These are phyloP conservation scores for Sarcodon aspratus DNA, from an alignment of 768 basidiomycete genomes.

Conservation along the genomic window DNA sequence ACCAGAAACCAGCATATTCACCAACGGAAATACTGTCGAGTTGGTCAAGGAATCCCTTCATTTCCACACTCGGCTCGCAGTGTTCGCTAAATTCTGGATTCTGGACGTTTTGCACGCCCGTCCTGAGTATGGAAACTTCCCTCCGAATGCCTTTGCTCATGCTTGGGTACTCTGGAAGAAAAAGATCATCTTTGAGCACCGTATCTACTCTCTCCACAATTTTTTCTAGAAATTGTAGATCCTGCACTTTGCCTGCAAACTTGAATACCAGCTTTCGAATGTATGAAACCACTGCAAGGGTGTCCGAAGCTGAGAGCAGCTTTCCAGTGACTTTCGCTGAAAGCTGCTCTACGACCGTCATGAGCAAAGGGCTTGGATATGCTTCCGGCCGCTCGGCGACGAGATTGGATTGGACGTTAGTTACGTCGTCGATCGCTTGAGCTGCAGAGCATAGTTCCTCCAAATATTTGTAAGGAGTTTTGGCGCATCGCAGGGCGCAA, in stretches of 20 bases:
- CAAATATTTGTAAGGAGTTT: conserved; percentile 78
- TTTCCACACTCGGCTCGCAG: conserved; percentile 12
- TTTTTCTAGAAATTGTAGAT: conserved; percentile 25
- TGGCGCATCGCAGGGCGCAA: conserved; percentile 70
- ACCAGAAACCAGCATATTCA: conserved; percentile 10
- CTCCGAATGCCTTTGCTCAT: conserved; percentile 29
- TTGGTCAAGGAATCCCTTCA: conserved; percentile 32
- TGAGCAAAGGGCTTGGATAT: conserved; percentile 63
- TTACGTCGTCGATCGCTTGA: neutral
- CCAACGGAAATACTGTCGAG: conserved; percentile 33
- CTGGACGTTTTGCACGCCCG: conserved; percentile 21
- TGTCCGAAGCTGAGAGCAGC: conserved; percentile 45
- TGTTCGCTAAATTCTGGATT: conserved; percentile 5
- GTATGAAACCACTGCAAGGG: conserved; percentile 52
- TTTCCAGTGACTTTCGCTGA: conserved; percentile 50
- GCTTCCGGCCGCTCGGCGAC: conserved; percentile 15
- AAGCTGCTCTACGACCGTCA: conserved; percentile 73
- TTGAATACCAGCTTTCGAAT: conserved; percentile 50
- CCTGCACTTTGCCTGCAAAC: conserved; percentile 42
- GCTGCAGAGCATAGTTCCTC: conserved; percentile 44
- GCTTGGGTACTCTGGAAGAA: conserved; percentile 21
- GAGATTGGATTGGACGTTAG: neutral
- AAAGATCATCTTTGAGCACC: conserved; percentile 19
- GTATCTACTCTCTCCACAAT: conserved; percentile 25
- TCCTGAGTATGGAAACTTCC: conserved; percentile 31